A percentile compares a stretch with the other conserved stretches of the same genome.
phyloP scores from a whole-genome alignment of 805 yeast species.

The Cyberlindnera mycetangii region DNA sequence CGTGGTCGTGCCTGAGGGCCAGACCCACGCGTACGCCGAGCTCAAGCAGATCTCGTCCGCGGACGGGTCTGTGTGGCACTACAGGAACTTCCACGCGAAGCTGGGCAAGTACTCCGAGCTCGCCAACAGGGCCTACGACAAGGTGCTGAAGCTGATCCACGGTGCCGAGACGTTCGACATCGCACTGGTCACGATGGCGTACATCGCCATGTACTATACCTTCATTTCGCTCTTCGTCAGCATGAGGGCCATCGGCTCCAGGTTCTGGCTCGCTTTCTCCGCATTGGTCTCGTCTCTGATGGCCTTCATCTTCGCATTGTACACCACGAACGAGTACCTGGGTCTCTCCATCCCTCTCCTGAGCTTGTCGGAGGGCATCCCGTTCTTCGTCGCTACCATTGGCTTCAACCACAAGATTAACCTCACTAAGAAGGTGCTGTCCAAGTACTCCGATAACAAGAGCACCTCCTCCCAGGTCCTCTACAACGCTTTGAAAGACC shows the following conservation, averaged over 20 bases:
- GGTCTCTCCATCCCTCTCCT: slow-evolving; percentile 64
- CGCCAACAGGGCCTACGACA: slow-evolving; percentile 37
- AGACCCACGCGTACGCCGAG: slow-evolving; percentile 11
- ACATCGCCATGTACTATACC: slow-evolving; percentile 84
- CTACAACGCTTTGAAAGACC: slow-evolving; percentile 33
- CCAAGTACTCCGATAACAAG: slow-evolving; percentile 27
- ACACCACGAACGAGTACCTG: slow-evolving; percentile 53
- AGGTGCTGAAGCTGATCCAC: slow-evolving; percentile 44
- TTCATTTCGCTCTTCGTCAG: slow-evolving; percentile 70
- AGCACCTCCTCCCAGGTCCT: slow-evolving; percentile 35
- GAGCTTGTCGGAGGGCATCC: slow-evolving; percentile 84
- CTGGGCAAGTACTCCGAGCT: slow-evolving; percentile 56
- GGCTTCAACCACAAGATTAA: slow-evolving; percentile 87
- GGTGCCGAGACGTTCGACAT: slow-evolving; percentile 88
- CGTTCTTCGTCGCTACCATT: slow-evolving; percentile 86
- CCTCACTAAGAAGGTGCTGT: slow-evolving; percentile 58
- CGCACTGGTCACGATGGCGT: slow-evolving; percentile 73
- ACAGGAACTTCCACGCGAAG: slow-evolving; percentile 51
- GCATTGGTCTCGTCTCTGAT: slow-evolving; percentile 75
- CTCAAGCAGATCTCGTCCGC: slow-evolving; percentile 21
- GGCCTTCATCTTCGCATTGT: slow-evolving; percentile 79
- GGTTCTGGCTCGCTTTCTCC: slow-evolving; percentile 81
- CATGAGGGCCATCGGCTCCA: slow-evolving; percentile 76
- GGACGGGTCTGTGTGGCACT: slow-evolving; percentile 58
- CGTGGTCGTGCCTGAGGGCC: slow-evolving; percentile 30